Base-by-base conservation (phyloP, 2,329 filamentous ascomycete genomes). In the Scedosporium boydii region DNA sequence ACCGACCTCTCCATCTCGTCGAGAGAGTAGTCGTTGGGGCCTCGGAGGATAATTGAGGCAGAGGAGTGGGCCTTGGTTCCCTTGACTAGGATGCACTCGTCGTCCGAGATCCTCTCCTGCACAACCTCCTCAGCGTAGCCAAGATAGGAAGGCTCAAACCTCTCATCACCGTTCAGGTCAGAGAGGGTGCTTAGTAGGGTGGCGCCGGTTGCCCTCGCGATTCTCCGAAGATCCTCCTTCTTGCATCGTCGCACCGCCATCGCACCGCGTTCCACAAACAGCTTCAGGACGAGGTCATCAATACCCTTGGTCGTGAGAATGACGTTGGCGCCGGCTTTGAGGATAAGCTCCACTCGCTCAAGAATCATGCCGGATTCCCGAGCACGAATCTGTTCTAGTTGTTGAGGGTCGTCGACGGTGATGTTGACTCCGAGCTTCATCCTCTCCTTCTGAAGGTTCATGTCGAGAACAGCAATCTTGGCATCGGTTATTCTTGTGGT, bases 371-470 rank as follows among this genome's bases (percentile, higher is more conserved):
- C 91, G 18, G 93, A 86, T 76, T 99, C 95, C 62, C 95, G 86
- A 70, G 95, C 87, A 65, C 95, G 87, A 70, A 99, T 99, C 82
- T 97, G 93, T 81, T 99, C 95, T 59, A 99, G 83, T 76, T 99
- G 95, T 74, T 96, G 88, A 58, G 95, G 95, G 74, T 99, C 95
- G 69, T 99, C 95, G 67, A 99, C 90, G 12, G 95, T 98, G 71
- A 99, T 96, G 77, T 99, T 93, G 64, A 99, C 95, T 68, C 95
- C 95, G 64, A 99, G 81, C 84, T 99, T 98, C 95, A 99, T 98
- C 69, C 93, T 86, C 82, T 98, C 93, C 81, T 99, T 99, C 73
- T 98, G 93, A 70, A 99, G 76, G 77, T 99, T 99, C 86, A 99
- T 98, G 74, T 99, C 95, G 65, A 99, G 78, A 70, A 93, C 88